Base-by-base conservation (phyloP, 2,329 filamentous ascomycete species). In the Alternaria sp. region DNA sequence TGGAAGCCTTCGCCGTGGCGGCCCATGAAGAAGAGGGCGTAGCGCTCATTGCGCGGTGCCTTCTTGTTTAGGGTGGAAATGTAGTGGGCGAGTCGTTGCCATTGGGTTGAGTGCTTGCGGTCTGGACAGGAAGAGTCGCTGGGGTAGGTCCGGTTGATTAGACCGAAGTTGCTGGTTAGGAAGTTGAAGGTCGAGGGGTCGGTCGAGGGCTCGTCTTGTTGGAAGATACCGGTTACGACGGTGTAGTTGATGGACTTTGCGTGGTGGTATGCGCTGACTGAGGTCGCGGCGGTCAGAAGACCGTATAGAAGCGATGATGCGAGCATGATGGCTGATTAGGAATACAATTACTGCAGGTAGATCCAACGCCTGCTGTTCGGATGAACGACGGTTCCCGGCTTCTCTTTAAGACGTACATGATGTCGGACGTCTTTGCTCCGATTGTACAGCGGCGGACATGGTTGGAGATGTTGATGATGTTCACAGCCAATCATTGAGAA, bases 1-100 rank as follows among this genome's bases (percentile, higher is more conserved):
- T 90, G 87, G 63, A 82, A 82, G 5, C 90, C 90, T 78, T 93
- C 86, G 21, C 90, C 91, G 73, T 93, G 91, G 43, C 91, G 87
- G 45, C 87, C 90, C 76, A 92, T 83, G 77, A 89, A 89, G 28
- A 93, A 75, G 10, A 93, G 83, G 71, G 90, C 90, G 81, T 91
- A 92, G 28, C 83, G 80, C 14, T 85, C 84, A 53, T 82, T 83
- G 10, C 78, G 75, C n/a, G 73, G 73, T 3, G 77, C 77, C 3
- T 83, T 75, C 4, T 75, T 71, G 79, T 90, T 90, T 41, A 92
- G 75, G 23, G 82, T 79, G 20, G 82, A 72, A 26, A 92, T 84
- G 71, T 89, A 88, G 63, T 85, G 77, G 45, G 82, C 81, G 61
- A 92, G 90, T n/a, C 87, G 85, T 76, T 89, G 81, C 90, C 90